phyloP scores from a whole-genome alignment of 225 moss, liverwort and hornwort genomes.

The Takakia lepidozioides region DNA sequence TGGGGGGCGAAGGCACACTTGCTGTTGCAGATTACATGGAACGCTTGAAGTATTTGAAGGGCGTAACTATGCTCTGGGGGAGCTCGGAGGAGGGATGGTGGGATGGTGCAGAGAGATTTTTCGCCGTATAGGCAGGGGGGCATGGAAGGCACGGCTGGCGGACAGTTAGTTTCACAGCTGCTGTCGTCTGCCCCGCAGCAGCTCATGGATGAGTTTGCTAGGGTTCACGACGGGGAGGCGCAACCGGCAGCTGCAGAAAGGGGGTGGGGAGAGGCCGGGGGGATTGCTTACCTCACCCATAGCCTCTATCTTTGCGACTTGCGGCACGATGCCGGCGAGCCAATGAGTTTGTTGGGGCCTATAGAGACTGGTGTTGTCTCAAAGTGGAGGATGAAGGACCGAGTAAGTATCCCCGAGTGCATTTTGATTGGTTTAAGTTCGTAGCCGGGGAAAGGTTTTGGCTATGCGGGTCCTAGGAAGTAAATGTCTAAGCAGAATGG shows the following conservation, averaged over 20 bases:
- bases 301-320: slow-evolving; percentile 72
- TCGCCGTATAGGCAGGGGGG: slow-evolving; percentile 62
- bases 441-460: neutral
- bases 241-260: slow-evolving; percentile 39
- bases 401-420: slow-evolving; percentile 46
- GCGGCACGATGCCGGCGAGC: slow-evolving; percentile 79
- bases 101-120: slow-evolving; percentile 72
- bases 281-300: slow-evolving; percentile 44
- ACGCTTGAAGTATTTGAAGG: too few relatives aligned
- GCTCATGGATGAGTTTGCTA: slow-evolving; percentile 33
- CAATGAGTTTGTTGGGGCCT: slow-evolving; percentile 24
- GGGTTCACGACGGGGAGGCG: slow-evolving; percentile 35
- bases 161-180: slow-evolving; percentile 46
- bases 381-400: slow-evolving; percentile 98
- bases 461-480: neutral
- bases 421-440: neutral
- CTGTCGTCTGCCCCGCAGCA: slow-evolving; percentile 23
- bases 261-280: slow-evolving; percentile 18
- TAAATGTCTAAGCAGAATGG: neutral
- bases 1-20: too few relatives aligned
- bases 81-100: slow-evolving; percentile 10
- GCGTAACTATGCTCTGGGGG: slow-evolving; percentile 47
- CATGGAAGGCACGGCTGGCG: slow-evolving; percentile 69
- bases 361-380: slow-evolving; percentile 63
- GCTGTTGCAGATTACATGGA: too few relatives aligned